phyloP scores from a whole-genome alignment of 768 basidiomycete genomes.

The Daedaleopsis sinensis region DNA sequence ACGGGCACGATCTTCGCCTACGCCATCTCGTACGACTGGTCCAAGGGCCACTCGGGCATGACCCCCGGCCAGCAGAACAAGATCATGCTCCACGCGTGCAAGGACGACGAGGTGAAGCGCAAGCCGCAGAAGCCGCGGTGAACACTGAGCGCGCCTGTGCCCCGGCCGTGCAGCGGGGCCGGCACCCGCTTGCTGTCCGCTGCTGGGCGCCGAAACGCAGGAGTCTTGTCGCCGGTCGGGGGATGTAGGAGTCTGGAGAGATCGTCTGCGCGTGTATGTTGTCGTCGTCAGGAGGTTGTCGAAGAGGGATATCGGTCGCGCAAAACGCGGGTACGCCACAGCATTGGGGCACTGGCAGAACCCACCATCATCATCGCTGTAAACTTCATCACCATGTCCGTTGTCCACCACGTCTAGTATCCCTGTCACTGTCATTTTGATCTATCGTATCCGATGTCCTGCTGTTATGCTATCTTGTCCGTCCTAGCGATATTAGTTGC shows the following conservation, averaged over 20 bases:
- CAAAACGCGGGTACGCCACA: too few species aligned
- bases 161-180: too few species aligned
- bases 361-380: too few species aligned
- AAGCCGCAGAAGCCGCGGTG: constrained; percentile 35
- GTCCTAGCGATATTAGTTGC: neutral
- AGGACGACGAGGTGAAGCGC: constrained; percentile 86
- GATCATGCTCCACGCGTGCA: constrained; percentile 82
- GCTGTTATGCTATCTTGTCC: neutral
- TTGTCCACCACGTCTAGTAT: neutral
- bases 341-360: too few species aligned
- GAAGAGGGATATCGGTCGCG: too few species aligned
- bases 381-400: neutral
- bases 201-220: too few species aligned
- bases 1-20: constrained; percentile 91
- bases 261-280: too few species aligned
- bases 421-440: neutral
- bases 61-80: constrained; percentile 74
- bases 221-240: too few species aligned
- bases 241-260: too few species aligned
- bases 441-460: neutral
- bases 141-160: too few species aligned
- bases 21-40: constrained; percentile 93
- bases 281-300: too few species aligned
- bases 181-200: too few species aligned
- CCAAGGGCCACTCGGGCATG: constrained; percentile 88